Conservation (phyloP, 129 eudicot genomes). For the Centrapalus pauciflorus region DNA sequence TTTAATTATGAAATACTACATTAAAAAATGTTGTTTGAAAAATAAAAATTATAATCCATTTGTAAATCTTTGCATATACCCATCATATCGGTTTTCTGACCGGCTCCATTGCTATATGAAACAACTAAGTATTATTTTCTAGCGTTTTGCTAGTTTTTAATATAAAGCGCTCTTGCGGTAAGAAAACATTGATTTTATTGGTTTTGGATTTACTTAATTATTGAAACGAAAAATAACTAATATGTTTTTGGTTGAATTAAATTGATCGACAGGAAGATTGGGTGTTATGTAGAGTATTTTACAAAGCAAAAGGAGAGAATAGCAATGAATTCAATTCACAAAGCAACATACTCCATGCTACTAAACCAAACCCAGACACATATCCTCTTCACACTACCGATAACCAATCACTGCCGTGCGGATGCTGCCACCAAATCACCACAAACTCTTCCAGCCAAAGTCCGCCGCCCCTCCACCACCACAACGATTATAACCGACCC, state of each 20-base stretch:
- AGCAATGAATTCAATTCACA: constrained; percentile 28
- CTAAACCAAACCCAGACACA: constrained; percentile 15
- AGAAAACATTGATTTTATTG: too few species aligned
- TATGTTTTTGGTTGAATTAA: background rate
- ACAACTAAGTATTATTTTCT: too few species aligned
- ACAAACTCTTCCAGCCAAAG: constrained; percentile 8
- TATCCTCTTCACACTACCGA: constrained; percentile 12
- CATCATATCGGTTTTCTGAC: too few species aligned
- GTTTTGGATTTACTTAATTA: too few species aligned
- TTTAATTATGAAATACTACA: too few species aligned
- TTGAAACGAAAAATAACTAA: too few species aligned
- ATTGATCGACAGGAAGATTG: constrained; percentile 83
- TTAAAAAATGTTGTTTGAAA: too few species aligned
- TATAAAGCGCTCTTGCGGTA: too few species aligned
- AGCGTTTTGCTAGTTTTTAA: too few species aligned
- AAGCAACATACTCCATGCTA: constrained; percentile 17
- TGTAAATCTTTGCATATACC: too few species aligned
- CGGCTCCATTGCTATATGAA: too few species aligned
- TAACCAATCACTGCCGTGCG: constrained; percentile 17
- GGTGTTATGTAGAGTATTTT: constrained; percentile 89
- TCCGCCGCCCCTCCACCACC: constrained; percentile 12
- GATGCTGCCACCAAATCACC: constrained; percentile 31
- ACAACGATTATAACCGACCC: constrained; percentile 12
- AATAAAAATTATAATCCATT: too few species aligned
- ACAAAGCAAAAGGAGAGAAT: constrained; percentile 62